These are phyloP conservation scores for Geosmithia flava DNA, from an alignment of 2,329 filamentous ascomycete species.

Conservation along the genomic window DNA sequence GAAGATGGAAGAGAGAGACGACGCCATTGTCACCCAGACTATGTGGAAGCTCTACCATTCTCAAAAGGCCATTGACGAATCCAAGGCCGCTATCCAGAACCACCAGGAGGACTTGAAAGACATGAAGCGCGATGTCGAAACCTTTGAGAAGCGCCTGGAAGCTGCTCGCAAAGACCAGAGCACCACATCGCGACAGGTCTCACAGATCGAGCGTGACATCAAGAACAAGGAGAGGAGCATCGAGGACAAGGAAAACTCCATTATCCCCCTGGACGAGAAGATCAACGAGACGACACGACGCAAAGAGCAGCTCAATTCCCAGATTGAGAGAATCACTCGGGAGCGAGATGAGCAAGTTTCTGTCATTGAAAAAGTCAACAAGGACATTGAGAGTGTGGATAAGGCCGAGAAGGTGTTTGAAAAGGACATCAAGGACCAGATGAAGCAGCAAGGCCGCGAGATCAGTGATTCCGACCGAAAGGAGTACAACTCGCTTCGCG, in stretches of 20 bases:
- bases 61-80: conserved; percentile 85
- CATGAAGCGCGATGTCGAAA: conserved; percentile 74
- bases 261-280: conserved; percentile 89
- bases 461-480: conserved; percentile 77
- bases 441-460: conserved; percentile 77
- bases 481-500: conserved; percentile 75
- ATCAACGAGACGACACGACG: conserved; percentile 66
- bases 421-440: conserved; percentile 70
- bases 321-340: conserved; percentile 59
- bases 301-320: conserved; percentile 52
- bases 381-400: conserved; percentile 71
- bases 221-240: conserved; percentile 77
- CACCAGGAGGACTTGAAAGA: conserved; percentile 94
- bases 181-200: conserved; percentile 61
- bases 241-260: conserved; percentile 71
- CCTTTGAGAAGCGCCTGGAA: conserved; percentile 70
- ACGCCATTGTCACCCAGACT: conserved; percentile 84
- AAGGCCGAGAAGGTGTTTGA: conserved; percentile 86
- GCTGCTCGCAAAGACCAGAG: conserved; percentile 75
- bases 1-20: conserved; percentile 82
- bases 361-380: conserved; percentile 62
- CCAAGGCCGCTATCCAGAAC: conserved; percentile 77
- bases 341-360: conserved; percentile 62
- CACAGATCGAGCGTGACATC: conserved; percentile 74
- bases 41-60: conserved; percentile 96